Conservation (phyloP, 2,329 filamentous ascomycete genomes). For the Trichoderma sp. region DNA sequence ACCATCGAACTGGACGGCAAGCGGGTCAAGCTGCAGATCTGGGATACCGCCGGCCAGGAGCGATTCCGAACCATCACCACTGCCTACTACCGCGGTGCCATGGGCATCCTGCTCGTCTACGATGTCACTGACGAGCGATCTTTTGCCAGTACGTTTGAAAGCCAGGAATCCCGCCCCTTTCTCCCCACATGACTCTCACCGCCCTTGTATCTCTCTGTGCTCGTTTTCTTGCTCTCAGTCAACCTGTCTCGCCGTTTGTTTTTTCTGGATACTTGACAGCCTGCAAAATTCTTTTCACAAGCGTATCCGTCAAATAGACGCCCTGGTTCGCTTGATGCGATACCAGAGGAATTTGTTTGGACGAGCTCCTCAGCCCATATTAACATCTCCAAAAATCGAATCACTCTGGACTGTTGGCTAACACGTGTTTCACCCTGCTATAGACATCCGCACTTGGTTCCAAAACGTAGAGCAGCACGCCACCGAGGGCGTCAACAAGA, state of each 20-base stretch:
- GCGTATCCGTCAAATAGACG: not conserved
- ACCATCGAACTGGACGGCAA: conserved; percentile 99
- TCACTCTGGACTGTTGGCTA: not conserved
- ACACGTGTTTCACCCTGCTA: conserved; percentile 19
- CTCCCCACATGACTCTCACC: conserved; percentile 19
- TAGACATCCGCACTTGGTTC: conserved; percentile 99
- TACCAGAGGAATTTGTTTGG: not conserved
- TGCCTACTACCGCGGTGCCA: conserved; percentile 96
- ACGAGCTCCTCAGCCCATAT: not conserved
- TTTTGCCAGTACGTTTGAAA: conserved; percentile 76
- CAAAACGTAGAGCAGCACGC: conserved; percentile 98
- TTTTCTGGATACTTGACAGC: not conserved
- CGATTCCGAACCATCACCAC: conserved; percentile 98
- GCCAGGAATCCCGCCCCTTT: not conserved
- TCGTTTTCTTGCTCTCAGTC: not conserved
- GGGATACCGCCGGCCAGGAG: conserved; percentile 98
- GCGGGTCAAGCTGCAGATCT: conserved; percentile 98
- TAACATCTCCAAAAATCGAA: not conserved
- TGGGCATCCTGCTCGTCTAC: conserved; percentile 97
- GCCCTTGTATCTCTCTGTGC: not conserved
- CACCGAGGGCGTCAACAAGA: conserved; percentile 99
- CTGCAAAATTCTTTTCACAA: not conserved
- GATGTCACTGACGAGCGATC: conserved; percentile 96
- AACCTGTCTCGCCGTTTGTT: not conserved
- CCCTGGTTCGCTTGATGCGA: not conserved